Evolutionary conservation across 768 basidiomycete genomes (phyloP), one percentile per base, ranked within the genome.

Genomic region (Phylloporus sp.): DNA sequence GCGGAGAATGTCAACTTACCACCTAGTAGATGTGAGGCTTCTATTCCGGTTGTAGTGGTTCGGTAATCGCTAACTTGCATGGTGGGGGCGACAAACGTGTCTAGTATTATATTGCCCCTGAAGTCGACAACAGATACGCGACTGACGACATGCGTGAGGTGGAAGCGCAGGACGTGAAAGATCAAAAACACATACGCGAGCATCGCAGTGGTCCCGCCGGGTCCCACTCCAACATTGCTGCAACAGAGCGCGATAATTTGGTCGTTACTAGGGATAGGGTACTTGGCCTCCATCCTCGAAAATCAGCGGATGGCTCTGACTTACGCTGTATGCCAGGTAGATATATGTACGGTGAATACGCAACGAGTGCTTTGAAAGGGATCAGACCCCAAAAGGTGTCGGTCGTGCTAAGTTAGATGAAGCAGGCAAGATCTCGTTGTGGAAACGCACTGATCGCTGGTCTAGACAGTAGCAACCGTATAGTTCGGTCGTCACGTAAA

Each of bases 131-230:
- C 65, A 29, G 80, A 76, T 34, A 80, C 76, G 45, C 78, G 77
- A 40, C 79, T 80, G 45, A 61, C 20, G 28, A 49, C 18, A 36
- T 34, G 3, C 20, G 42, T 59, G 54, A 55, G 59, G 47, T 35
- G 46, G 38, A 29, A 32, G 52, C 9, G 49, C 24, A 27, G 39
- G 41, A 47, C 45, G 43, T 38, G 32, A 49, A 49, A 54, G 24
- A 36, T 45, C 32, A 23, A 49, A 28, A 47, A 47, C 38, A 76
- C 85, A 56, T 72, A 90, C 89, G 88, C 89, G 31, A 91, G 74
- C 83, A 91, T 86, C 34, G 84, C 80, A 2, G 89, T 91, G 15
- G 85, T 85, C 7, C 89, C 89, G 4, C 88, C 88, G 16, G 86
- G 84, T 26, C 88, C 88, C 32, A 87, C 84, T 12, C 89, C 89